phyloP scores from a whole-genome alignment of 1,284 basidiomycete genomes.

The Phylloboletellus chloephorus region DNA sequence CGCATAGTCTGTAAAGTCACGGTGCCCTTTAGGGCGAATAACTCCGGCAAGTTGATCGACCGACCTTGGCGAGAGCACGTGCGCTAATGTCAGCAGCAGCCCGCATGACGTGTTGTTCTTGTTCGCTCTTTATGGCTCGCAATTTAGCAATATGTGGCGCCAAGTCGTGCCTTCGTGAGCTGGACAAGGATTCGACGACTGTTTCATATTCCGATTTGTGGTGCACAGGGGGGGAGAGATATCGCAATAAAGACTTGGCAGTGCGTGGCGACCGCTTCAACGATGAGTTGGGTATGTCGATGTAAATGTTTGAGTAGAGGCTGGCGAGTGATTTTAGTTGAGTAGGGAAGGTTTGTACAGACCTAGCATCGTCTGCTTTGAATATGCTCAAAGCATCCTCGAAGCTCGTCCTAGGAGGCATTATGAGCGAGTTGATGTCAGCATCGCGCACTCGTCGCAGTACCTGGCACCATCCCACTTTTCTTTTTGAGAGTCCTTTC shows the following conservation, averaged over 20 bases:
- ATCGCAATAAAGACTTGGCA: constrained; percentile 46
- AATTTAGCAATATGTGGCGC: constrained; percentile 58
- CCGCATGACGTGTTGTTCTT: constrained; percentile 68
- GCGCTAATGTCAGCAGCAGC: constrained; percentile 73
- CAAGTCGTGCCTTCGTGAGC: constrained; percentile 46
- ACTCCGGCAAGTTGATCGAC: constrained; percentile 2
- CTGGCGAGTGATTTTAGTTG: constrained; percentile 44
- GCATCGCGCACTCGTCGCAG: neutral
- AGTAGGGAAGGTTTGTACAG: constrained; percentile 49
- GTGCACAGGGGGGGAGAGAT: constrained; percentile 37
- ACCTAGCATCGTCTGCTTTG: constrained; percentile 67
- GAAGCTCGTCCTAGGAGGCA: constrained; percentile 46
- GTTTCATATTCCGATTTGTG: constrained; percentile 45
- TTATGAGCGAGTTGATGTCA: constrained; percentile 2
- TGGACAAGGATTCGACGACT: constrained; percentile 48
- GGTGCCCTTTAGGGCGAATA: neutral
- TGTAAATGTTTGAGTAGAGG: constrained; percentile 36
- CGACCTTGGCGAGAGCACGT: constrained; percentile 70
- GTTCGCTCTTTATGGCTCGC: constrained; percentile 64
- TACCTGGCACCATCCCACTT: constrained; percentile 89
- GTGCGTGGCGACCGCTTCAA: constrained; percentile 29
- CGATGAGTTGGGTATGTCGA: constrained; percentile 34
- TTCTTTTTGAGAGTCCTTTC: constrained; percentile 73
- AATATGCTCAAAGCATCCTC: constrained; percentile 62
- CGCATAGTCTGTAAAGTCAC: constrained; percentile 66